Conservation (phyloP, 495 filamentous ascomycete genomes). For the Amphirosellinia nigrospora region DNA sequence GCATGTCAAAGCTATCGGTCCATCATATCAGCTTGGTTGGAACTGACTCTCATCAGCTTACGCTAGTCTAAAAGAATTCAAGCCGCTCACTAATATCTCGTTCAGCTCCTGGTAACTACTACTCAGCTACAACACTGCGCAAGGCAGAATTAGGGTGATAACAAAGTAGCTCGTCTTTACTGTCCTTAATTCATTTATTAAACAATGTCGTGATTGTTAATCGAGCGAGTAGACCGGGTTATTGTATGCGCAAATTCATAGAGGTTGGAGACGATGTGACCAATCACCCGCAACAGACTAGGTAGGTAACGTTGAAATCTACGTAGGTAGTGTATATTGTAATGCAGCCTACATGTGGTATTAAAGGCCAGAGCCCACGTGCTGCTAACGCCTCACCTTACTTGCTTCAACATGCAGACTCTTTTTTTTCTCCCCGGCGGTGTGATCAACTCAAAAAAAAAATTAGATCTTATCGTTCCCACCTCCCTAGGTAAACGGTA, state of each 20-base stretch:
- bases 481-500: neutral
- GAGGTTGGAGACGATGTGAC: neutral
- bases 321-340: neutral
- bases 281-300: neutral
- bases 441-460: conserved; percentile 4
- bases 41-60: conserved; percentile 20
- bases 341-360: conserved; percentile 1
- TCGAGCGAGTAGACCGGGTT: neutral
- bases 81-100: neutral
- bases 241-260: neutral
- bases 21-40: neutral
- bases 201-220: neutral
- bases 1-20: neutral
- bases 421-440: neutral
- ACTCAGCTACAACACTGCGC: neutral
- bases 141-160: conserved; percentile 1
- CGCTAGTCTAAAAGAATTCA: neutral
- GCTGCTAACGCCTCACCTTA: conserved; percentile 20
- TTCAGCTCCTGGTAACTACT: conserved; percentile 10
- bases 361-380: conserved; percentile 21
- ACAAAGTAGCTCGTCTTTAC: neutral
- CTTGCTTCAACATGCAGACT: conserved; percentile 11
- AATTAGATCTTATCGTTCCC: neutral
- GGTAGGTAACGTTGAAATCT: neutral
- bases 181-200: neutral